Evolutionary conservation across 495 filamentous ascomycete species (phyloP), one percentile per base, ranked within the genome.

Genomic region (Acidomyces sp.): DNA sequence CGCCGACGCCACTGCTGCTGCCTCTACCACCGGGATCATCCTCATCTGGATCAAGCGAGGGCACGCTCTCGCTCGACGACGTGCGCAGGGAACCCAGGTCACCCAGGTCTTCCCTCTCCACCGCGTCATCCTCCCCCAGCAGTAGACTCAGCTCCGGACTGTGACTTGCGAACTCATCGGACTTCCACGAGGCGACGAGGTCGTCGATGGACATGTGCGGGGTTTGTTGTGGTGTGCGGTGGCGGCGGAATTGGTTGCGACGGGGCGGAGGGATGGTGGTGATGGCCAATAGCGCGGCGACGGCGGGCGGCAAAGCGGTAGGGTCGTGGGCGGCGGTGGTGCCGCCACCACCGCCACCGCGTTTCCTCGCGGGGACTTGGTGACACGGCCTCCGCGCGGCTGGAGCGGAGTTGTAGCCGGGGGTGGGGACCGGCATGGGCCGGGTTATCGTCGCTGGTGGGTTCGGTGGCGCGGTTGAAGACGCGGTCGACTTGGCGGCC

Each of bases 231-330:
- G n/a, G n/a, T n/a, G n/a, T n/a, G 22, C 57, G 44, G 23, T 37
- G 34, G 7, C 51, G 48, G 1, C 51, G 48, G 33, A 42, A 35
- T 12, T 54, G 52, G 30, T 40, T 34, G 33, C 34, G 30, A 22
- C 45, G 51, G 9, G 55, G 59, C 4, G 36, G 53, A 9, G 63
- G 63, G 18, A 66, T 66, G 19, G 48, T 37, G 4, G 62, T 66
- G 11, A 66, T 52, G 29, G 63, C 63, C 4, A 66, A 54, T 24
- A 66, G 40, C 6, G 63, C 63, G 12, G 63, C 63, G 9, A 66
- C 63, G 6, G 63, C 57, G 2, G 63, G 60, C 15, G 61, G 61
- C 4, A 65, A 49, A 0, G 54, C 56, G 38, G 52, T 48, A 5
- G 55, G 37, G 26, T 51, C 52, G 47, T 65, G 62, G n/a, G 32